Conservation (phyloP, 148 eudicot species). For the Rhododendron williamsianum region DNA sequence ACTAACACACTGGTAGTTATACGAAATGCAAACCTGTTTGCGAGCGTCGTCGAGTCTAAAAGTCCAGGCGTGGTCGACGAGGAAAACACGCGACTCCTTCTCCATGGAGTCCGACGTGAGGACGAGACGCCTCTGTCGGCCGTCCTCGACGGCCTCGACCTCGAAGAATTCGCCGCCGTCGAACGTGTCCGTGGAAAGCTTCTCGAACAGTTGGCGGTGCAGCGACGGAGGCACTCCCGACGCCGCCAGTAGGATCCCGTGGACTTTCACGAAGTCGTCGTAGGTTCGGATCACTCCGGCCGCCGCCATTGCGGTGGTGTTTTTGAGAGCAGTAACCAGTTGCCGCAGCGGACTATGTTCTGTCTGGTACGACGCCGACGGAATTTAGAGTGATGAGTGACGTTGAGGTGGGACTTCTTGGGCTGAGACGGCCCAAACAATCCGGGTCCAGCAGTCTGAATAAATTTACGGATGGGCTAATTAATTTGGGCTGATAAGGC, state of each 20-base stretch:
- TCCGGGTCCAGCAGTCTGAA: no score
- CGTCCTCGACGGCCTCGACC: constrained; percentile 67
- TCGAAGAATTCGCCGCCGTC: constrained; percentile 81
- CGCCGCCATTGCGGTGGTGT: constrained; percentile 31
- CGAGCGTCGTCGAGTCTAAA: constrained; percentile 86
- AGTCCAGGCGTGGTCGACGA: constrained; percentile 95
- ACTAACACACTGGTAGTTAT: neutral
- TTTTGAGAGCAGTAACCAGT: neutral
- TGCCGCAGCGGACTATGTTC: neutral
- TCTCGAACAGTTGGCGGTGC: constrained; percentile 54
- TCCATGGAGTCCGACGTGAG: constrained; percentile 33
- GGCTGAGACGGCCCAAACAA: no score
- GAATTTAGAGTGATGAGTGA: neutral
- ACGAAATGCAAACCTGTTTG: constrained; percentile 43
- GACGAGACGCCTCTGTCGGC: constrained; percentile 66
- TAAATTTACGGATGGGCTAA: no score
- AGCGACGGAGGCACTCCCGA: constrained; percentile 61
- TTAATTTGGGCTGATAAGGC: no score
- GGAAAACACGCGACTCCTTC: constrained; percentile 58
- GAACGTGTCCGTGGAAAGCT: constrained; percentile 64
- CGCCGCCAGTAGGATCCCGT: constrained; percentile 60
- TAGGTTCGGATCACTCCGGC: constrained; percentile 26
- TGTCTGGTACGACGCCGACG: neutral
- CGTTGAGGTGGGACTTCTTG: no score
- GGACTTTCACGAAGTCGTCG: constrained; percentile 66